Evolutionary conservation across 2,329 filamentous ascomycete species (phyloP).

Genomic region (Neospermospora avenae): DNA sequence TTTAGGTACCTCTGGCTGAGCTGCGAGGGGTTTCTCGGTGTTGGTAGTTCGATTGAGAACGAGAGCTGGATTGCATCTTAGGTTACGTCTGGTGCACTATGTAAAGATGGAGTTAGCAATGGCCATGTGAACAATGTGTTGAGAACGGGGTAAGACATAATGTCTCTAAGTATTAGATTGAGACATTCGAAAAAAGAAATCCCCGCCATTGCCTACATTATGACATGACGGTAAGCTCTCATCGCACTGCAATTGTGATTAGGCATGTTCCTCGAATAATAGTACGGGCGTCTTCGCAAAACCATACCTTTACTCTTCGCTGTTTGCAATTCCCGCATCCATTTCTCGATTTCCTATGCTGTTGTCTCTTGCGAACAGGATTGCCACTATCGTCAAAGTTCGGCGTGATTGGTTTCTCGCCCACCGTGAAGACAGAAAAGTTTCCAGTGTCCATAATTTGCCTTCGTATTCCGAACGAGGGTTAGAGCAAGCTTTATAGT

Average conservation of each 20-base stretch:
- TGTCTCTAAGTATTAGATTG: too few species aligned
- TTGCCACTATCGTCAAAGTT: slow-evolving; percentile 12
- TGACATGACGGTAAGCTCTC: slow-evolving; percentile 6
- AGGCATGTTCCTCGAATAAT: background rate
- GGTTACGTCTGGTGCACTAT: slow-evolving; percentile 9
- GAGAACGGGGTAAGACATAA: too few species aligned
- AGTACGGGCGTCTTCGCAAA: too few species aligned
- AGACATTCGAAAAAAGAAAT: too few species aligned
- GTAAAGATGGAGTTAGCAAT: too few species aligned
- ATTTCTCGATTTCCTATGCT: slow-evolving; percentile 11
- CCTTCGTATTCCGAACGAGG: slow-evolving; percentile 12
- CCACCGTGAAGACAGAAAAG: slow-evolving; percentile 11
- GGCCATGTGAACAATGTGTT: too few species aligned
- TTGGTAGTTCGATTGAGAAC: background rate
- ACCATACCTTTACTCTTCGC: slow-evolving; percentile 13
- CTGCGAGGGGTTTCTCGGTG: background rate
- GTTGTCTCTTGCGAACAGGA: slow-evolving; percentile 10
- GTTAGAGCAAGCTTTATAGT: background rate
- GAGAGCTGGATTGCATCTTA: background rate
- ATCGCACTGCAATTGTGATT: slow-evolving; percentile 9
- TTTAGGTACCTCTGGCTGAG: background rate
- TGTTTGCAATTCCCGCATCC: slow-evolving; percentile 14
- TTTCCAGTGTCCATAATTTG: slow-evolving; percentile 4
- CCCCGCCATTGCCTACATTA: too few species aligned
- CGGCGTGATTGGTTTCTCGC: background rate